Percentiles rank a stretch among this genome's conserved stretches.
Conservation (phyloP, 1,284 basidiomycete genomes). For the Ceratobasidium sp. region DNA sequence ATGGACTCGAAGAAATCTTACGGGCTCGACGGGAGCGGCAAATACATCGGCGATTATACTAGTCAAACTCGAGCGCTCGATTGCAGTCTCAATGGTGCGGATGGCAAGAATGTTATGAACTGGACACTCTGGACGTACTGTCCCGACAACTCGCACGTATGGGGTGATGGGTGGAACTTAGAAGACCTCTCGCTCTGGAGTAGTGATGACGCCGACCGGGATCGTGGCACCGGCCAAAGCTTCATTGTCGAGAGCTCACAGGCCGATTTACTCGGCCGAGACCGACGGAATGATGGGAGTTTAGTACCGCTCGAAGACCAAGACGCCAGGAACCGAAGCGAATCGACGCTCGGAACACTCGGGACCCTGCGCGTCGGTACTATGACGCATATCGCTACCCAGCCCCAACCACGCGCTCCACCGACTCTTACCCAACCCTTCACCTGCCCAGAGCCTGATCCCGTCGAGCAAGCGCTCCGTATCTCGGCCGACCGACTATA, state of each 20-base stretch:
- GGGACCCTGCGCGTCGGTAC: constrained; percentile 49
- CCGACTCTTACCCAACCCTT: neutral
- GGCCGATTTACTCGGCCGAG: constrained; percentile 53
- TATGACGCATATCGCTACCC: constrained; percentile 56
- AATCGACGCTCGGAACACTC: constrained; percentile 36
- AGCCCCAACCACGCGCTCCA: constrained; percentile 10
- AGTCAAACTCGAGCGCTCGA: constrained; percentile 89
- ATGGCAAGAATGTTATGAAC: constrained; percentile 85
- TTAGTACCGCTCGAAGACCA: constrained; percentile 42
- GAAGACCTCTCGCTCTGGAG: constrained; percentile 96
- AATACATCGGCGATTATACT: constrained; percentile 82
- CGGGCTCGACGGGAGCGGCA: constrained; percentile 75
- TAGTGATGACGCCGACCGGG: constrained; percentile 73
- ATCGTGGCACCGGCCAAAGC: constrained; percentile 46
- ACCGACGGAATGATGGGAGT: constrained; percentile 53
- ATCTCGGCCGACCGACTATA: constrained; percentile 59
- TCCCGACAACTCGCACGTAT: constrained; percentile 81
- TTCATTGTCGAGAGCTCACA: constrained; percentile 48
- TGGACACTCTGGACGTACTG: constrained; percentile 95
- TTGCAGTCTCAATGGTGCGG: constrained; percentile 89
- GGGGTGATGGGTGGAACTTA: constrained; percentile 97
- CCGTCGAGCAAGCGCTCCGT: too few species aligned
- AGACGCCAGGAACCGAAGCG: constrained; percentile 31
- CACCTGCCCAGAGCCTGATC: constrained; percentile 12
- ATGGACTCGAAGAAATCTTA: constrained; percentile 88